Evolutionary conservation across 257 asterid genomes (phyloP).

Genomic region (Scutellaria barbata): DNA sequence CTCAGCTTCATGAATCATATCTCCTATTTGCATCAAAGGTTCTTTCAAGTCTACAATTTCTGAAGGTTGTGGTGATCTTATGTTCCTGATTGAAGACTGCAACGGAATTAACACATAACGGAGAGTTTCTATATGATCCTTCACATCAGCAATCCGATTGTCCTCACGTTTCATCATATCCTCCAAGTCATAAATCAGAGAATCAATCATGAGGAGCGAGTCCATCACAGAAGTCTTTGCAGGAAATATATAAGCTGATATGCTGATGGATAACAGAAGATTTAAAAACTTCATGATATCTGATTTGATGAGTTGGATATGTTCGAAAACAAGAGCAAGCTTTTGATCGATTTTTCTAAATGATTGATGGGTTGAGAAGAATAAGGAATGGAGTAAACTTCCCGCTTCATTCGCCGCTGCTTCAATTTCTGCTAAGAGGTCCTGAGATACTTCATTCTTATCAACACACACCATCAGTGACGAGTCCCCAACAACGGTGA

Average conservation of each 20-base stretch:
- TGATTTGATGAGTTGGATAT: neutral
- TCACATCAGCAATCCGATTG: neutral
- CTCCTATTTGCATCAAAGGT: neutral
- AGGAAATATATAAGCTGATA: neutral
- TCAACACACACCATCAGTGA: neutral
- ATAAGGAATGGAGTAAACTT: neutral
- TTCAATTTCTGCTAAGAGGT: slow-evolving; percentile 1
- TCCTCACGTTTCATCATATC: slow-evolving; percentile 6
- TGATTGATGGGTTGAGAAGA: neutral
- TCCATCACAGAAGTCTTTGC: neutral
- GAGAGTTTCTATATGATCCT: neutral
- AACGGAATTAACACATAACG: neutral
- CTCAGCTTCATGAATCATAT: neutral
- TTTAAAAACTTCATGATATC: no score
- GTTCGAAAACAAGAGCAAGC: neutral
- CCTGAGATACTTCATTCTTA: neutral
- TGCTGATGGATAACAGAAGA: neutral
- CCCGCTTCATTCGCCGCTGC: slow-evolving; percentile 13
- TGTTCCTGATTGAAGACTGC: neutral
- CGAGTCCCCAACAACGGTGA: neutral
- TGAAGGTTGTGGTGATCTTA: neutral
- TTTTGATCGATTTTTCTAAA: no score
- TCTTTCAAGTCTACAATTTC: slow-evolving; percentile 1
- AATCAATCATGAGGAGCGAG: neutral
- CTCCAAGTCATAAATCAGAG: neutral